Evolutionary conservation across 148 eudicot species (phyloP).

Genomic region (Rhododendron kiyosumense): DNA sequence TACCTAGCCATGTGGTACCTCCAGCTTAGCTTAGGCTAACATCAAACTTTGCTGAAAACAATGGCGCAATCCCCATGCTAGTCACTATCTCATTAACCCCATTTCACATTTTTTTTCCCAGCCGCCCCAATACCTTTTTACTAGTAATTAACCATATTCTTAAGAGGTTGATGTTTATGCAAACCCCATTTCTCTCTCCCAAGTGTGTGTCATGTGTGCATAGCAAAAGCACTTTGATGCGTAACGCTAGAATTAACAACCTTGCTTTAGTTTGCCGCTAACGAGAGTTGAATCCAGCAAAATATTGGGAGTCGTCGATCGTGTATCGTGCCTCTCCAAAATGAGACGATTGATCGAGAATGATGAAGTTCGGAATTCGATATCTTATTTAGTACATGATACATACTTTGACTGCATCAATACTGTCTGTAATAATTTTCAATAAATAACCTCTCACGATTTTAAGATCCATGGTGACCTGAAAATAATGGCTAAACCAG

Average conservation of each 20-base stretch:
- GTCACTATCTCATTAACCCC: neutral
- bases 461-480: too few relatives aligned
- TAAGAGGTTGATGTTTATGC: neutral
- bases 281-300: neutral
- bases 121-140: neutral
- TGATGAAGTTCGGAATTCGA: neutral
- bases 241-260: neutral
- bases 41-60: conserved; percentile 1
- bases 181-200: neutral
- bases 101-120: neutral
- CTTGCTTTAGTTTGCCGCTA: neutral
- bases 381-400: too few relatives aligned
- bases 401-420: too few relatives aligned
- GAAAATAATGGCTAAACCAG: neutral
- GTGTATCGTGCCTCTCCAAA: neutral
- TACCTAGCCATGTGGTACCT: neutral
- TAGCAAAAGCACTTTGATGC: neutral
- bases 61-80: neutral
- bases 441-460: neutral
- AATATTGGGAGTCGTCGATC: too few relatives aligned
- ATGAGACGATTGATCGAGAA: neutral
- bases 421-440: too few relatives aligned
- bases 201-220: neutral
- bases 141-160: neutral
- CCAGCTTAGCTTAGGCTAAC: neutral